A percentile compares a stretch with the other conserved stretches of the same genome.
phyloP scores from a whole-genome alignment of 225 moss, liverwort and hornwort species.

The Thuidium tamariscinum region DNA sequence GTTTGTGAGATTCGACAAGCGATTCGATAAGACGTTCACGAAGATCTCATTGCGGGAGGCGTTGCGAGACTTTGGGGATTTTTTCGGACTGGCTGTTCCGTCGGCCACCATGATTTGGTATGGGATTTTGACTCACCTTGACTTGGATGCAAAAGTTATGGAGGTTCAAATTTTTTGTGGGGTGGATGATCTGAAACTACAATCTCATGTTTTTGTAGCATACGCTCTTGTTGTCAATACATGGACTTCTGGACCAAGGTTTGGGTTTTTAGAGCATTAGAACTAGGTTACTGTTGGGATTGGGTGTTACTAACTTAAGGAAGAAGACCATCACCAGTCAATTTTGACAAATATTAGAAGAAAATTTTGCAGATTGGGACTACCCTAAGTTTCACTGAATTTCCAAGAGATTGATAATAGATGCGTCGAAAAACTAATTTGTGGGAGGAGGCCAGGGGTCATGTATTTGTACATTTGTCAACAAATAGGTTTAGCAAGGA shows the following conservation, averaged over 20 bases:
- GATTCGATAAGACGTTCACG: slow-evolving; percentile 14
- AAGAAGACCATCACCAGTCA: not conserved
- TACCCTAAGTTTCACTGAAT: not conserved
- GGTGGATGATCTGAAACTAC: not conserved
- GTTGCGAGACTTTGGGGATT: slow-evolving; percentile 24
- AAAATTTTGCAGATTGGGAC: not conserved
- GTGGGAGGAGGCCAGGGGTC: not conserved
- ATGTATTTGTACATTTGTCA: no score
- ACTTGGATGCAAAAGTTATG: not conserved
- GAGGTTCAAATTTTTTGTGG: not conserved
- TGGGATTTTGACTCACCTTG: not conserved
- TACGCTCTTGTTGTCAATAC: not conserved
- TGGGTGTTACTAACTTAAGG: not conserved
- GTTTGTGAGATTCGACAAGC: slow-evolving; percentile 2
- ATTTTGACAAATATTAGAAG: not conserved
- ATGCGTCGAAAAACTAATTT: not conserved
- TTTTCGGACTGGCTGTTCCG: slow-evolving; percentile 19
- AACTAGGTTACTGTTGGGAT: not conserved
- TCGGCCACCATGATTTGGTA: slow-evolving; percentile 46
- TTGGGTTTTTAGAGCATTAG: not conserved
- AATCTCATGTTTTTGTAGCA: not conserved
- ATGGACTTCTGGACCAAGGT: no score
- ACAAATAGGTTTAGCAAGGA: not conserved
- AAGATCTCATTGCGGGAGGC: slow-evolving; percentile 19
- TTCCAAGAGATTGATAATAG: not conserved